Conservation (phyloP, 1,284 basidiomycete species). For the Thecaphora thlaspeos region DNA sequence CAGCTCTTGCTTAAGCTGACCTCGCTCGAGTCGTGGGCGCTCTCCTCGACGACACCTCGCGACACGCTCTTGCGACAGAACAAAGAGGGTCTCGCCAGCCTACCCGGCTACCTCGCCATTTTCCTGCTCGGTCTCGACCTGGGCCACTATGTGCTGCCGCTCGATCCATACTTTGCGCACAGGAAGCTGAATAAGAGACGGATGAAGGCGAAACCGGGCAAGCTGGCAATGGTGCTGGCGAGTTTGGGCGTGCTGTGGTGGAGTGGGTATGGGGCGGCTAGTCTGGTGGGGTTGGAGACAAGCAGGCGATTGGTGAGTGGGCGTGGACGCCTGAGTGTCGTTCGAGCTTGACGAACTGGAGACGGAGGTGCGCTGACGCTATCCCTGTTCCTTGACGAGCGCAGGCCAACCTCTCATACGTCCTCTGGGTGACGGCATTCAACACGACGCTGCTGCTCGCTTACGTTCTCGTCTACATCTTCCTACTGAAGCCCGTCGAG, state of each 20-base stretch:
- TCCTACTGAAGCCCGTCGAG: slow-evolving; percentile 65
- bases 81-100: slow-evolving; percentile 84
- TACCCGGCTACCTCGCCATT: slow-evolving; percentile 83
- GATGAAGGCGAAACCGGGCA: slow-evolving; percentile 15
- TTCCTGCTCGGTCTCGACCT: slow-evolving; percentile 80
- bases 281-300: slow-evolving; percentile 6
- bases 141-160: slow-evolving; percentile 77
- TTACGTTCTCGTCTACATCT: slow-evolving; percentile 74
- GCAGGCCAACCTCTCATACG: slow-evolving; percentile 73
- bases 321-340: too few species aligned
- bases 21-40: slow-evolving; percentile 32
- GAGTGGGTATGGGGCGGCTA: slow-evolving; percentile 62
- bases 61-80: slow-evolving; percentile 72
- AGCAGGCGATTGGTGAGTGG: slow-evolving; percentile 32
- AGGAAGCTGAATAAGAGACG: slow-evolving; percentile 11
- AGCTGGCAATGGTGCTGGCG: slow-evolving; percentile 56
- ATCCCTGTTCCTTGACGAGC: too few species aligned
- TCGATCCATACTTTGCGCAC: slow-evolving; percentile 63
- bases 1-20: slow-evolving; percentile 22
- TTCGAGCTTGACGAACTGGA: too few species aligned
- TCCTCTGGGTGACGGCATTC: slow-evolving; percentile 84
- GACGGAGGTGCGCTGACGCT: too few species aligned
- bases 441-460: slow-evolving; percentile 81
- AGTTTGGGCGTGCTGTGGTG: slow-evolving; percentile 79
- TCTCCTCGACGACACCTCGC: slow-evolving; percentile 58